Percentiles rank a stretch among this genome's conserved stretches.
These are phyloP conservation scores for Citrullus mucosospermus DNA, from an alignment of 306 rosid species.

Conservation along the genomic window DNA sequence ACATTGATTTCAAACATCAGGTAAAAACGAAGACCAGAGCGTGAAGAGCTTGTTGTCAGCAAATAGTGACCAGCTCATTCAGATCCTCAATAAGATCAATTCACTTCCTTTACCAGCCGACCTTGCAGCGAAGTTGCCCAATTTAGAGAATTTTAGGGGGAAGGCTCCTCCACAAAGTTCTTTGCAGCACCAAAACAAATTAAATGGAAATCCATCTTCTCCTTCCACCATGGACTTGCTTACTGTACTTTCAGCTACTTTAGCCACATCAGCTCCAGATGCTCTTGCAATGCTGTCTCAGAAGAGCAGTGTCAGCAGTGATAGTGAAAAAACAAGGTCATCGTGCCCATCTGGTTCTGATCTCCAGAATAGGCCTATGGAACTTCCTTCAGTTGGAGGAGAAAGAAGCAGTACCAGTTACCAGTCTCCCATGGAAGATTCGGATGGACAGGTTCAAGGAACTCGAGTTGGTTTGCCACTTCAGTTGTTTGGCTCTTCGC, in stretches of 20 bases:
- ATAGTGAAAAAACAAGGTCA: constrained; percentile 41
- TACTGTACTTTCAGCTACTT: constrained; percentile 62
- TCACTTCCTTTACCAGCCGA: constrained; percentile 56
- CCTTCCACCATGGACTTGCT: constrained; percentile 63
- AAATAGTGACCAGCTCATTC: constrained; percentile 62
- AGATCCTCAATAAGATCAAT: constrained; percentile 61
- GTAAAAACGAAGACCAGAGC: constrained; percentile 54
- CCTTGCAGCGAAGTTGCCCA: constrained; percentile 63
- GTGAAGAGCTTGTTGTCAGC: constrained; percentile 31
- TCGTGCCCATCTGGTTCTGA: constrained; percentile 24
- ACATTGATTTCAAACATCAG: constrained; percentile 20
- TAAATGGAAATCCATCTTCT: constrained; percentile 39
- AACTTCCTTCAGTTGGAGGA: constrained; percentile 47
- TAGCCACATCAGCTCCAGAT: constrained; percentile 43
- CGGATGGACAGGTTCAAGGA: constrained; percentile 48
- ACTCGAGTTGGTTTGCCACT: constrained; percentile 52
- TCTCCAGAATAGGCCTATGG: constrained; percentile 27
- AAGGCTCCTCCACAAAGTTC: constrained; percentile 29
- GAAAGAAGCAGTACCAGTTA: constrained; percentile 78
- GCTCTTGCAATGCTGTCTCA: constrained; percentile 33
- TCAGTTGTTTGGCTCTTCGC: constrained; percentile 70
- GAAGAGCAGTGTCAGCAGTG: constrained; percentile 54
- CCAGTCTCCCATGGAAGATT: constrained; percentile 74
- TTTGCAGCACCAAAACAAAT: constrained; percentile 30
- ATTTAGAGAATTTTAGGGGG: constrained; percentile 36